A percentile compares a stretch with the other conserved stretches of the same genome.
Evolutionary conservation across 2,329 filamentous ascomycete species (phyloP).

Genomic region (Periconia macrospinosa): DNA sequence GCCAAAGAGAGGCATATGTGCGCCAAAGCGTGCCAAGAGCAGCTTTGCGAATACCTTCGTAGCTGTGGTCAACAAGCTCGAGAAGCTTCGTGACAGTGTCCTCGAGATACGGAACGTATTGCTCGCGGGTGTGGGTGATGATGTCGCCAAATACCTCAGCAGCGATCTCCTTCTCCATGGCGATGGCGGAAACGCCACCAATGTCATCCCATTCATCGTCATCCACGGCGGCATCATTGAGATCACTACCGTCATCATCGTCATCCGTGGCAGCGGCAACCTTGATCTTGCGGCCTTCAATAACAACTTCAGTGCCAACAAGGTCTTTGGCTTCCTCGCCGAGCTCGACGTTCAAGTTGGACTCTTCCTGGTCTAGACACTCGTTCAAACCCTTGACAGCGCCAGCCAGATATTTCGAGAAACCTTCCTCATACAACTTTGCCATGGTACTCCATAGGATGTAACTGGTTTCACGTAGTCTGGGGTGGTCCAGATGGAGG

Average conservation of each 20-base stretch:
- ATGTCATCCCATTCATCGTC: conserved; percentile 84
- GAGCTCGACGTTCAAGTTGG: conserved; percentile 74
- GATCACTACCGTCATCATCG: conserved; percentile 63
- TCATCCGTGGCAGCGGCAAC: conserved; percentile 64
- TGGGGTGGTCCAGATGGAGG: conserved; percentile 82
- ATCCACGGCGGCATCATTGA: conserved; percentile 62
- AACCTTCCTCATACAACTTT: conserved; percentile 80
- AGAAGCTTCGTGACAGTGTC: conserved; percentile 81
- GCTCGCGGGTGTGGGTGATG: conserved; percentile 79
- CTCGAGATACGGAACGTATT: conserved; percentile 83
- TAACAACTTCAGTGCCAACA: conserved; percentile 72
- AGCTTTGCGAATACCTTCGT: conserved; percentile 91
- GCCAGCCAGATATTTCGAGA: conserved; percentile 64
- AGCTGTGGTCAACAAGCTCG: conserved; percentile 81
- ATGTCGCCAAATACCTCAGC: conserved; percentile 94
- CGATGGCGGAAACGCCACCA: conserved; percentile 81
- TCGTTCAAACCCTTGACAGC: conserved; percentile 80
- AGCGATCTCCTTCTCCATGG: conserved; percentile 96
- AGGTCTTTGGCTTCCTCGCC: conserved; percentile 74
- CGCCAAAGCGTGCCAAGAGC: conserved; percentile 91
- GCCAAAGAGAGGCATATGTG: conserved; percentile 87
- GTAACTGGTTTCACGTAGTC: conserved; percentile 93
- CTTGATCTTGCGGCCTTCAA: conserved; percentile 84
- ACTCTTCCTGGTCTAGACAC: conserved; percentile 86
- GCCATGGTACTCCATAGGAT: conserved; percentile 94